phyloP scores from a whole-genome alignment of 495 filamentous ascomycete species.

The Penicillium silybi region DNA sequence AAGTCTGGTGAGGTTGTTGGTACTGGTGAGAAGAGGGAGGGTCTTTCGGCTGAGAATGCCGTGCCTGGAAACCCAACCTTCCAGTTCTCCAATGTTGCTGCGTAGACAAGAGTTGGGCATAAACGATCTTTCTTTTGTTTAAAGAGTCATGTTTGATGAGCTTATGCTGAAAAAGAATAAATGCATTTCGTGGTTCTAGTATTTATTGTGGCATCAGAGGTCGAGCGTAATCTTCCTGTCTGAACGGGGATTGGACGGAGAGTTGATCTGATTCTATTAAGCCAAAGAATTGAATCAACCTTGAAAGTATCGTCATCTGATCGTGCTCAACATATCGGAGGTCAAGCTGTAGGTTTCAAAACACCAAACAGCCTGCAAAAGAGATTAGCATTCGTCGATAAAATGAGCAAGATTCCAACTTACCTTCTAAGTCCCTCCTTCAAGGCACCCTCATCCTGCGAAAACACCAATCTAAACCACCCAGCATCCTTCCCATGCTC shows the following conservation, averaged over 20 bases:
- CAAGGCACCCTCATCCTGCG: slow-evolving; percentile 27
- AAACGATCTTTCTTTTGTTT: slow-evolving; percentile 1
- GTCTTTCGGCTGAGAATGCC: slow-evolving; percentile 59
- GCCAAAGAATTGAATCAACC: not conserved
- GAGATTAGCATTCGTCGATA: not conserved
- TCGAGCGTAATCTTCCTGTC: not conserved
- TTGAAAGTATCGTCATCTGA: not conserved
- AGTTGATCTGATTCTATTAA: not conserved
- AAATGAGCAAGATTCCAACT: not conserved
- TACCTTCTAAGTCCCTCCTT: slow-evolving; percentile 35
- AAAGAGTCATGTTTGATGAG: slow-evolving; percentile 25
- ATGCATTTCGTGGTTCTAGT: slow-evolving; percentile 20
- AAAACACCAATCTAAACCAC: slow-evolving; percentile 48
- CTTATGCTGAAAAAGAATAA: slow-evolving; percentile 26
- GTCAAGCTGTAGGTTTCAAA: not conserved
- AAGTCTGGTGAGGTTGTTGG: slow-evolving; percentile 57
- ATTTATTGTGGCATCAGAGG: not conserved
- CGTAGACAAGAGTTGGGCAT: not conserved
- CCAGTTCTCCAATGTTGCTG: slow-evolving; percentile 66
- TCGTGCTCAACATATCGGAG: not conserved
- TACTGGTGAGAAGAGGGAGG: slow-evolving; percentile 53
- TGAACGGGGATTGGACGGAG: not conserved
- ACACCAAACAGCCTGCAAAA: slow-evolving; percentile 5
- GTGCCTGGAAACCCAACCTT: slow-evolving; percentile 78
- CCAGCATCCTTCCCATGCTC: slow-evolving; percentile 39